Evolutionary conservation across 805 yeast species (phyloP).

Genomic region (Zygosaccharomyces bailii): DNA sequence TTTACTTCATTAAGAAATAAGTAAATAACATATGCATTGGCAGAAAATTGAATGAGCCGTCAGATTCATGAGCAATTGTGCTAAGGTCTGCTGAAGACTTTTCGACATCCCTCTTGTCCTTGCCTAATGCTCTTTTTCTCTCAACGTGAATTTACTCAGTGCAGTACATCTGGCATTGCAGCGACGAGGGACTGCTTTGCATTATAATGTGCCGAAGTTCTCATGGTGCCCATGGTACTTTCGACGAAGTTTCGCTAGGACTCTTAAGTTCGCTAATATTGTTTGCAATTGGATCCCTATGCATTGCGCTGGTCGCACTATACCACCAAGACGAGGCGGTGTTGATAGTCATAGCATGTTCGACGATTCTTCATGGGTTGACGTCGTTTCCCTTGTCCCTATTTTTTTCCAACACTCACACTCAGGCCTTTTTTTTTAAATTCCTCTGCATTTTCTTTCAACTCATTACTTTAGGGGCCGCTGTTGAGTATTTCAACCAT

Average conservation of each 20-base stretch:
- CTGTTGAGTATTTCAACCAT: slow-evolving; percentile 23
- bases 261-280: slow-evolving; percentile 18
- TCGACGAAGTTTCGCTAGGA: slow-evolving; percentile 8
- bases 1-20: slow-evolving; percentile 5
- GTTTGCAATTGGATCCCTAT: slow-evolving; percentile 23
- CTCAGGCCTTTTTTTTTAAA: neutral
- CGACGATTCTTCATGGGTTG: slow-evolving; percentile 23
- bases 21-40: slow-evolving; percentile 3
- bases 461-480: slow-evolving; percentile 19
- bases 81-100: neutral
- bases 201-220: slow-evolving; percentile 5
- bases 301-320: slow-evolving; percentile 22
- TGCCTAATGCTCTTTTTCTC: too few relatives aligned
- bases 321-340: slow-evolving; percentile 21
- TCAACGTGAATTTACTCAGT: neutral
- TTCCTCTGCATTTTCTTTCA: slow-evolving; percentile 15
- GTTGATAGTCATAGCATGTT: slow-evolving; percentile 25
- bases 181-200: slow-evolving; percentile 2
- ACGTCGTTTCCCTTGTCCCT: slow-evolving; percentile 10
- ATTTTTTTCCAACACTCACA: slow-evolving; percentile 1
- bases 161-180: neutral
- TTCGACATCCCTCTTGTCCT: too few relatives aligned
- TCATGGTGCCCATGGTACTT: slow-evolving; percentile 3
- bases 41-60: neutral
- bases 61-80: neutral